Evolutionary conservation across 805 yeast species (phyloP).

Genomic region (Ogataea pini): DNA sequence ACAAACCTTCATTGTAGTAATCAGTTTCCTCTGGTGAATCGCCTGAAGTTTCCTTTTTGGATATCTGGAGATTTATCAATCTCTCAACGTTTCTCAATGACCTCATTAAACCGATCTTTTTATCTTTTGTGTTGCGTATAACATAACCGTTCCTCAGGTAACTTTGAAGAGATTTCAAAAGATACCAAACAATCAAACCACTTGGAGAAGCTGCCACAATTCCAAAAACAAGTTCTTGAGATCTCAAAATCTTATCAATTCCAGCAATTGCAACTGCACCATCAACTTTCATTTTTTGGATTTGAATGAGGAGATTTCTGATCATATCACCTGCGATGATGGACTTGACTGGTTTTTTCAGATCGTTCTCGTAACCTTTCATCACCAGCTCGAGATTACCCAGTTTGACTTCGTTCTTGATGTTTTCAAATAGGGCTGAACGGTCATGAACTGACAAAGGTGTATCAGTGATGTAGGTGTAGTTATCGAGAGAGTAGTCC

Average conservation of each 20-base stretch:
- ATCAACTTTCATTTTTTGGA: slow-evolving; percentile 96
- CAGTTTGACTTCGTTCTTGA: slow-evolving; percentile 52
- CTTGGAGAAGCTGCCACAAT: slow-evolving; percentile 88
- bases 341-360: slow-evolving; percentile 67
- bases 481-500: slow-evolving; percentile 56
- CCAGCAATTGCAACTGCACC: slow-evolving; percentile 89
- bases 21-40: slow-evolving; percentile 16
- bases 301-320: slow-evolving; percentile 78
- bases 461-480: slow-evolving; percentile 14
- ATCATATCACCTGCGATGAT: slow-evolving; percentile 68
- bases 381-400: slow-evolving; percentile 83
- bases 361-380: slow-evolving; percentile 76
- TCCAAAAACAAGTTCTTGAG: slow-evolving; percentile 94
- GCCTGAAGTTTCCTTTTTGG: slow-evolving; percentile 17
- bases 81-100: slow-evolving; percentile 48
- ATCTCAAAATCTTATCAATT: slow-evolving; percentile 82
- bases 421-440: slow-evolving; percentile 22
- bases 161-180: slow-evolving; percentile 33
- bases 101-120: slow-evolving; percentile 40
- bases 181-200: slow-evolving; percentile 53
- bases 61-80: slow-evolving; percentile 22
- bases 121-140: slow-evolving; percentile 33
- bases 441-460: slow-evolving; percentile 8
- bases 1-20: slow-evolving; percentile 53
- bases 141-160: slow-evolving; percentile 41